A percentile compares a stretch with the other conserved stretches of the same genome.
phyloP scores from a whole-genome alignment of 768 basidiomycete species.

The Coprinellus micaceus region DNA sequence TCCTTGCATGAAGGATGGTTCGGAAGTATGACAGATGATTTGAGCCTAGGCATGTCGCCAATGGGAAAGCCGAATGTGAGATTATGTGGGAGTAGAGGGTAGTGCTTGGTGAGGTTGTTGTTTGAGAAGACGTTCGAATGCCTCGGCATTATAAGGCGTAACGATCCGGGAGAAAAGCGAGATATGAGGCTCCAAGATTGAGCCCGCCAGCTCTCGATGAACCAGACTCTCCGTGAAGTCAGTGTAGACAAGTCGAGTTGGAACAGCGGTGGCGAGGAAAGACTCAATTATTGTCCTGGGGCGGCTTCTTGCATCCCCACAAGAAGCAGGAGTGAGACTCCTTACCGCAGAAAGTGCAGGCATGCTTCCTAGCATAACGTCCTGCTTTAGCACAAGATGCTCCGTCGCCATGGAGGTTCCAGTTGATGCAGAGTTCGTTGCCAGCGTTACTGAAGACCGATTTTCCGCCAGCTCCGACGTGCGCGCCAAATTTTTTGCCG shows the following conservation, averaged over 20 bases:
- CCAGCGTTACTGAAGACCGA: not conserved
- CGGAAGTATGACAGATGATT: constrained; percentile 16
- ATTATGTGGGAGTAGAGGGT: constrained; percentile 27
- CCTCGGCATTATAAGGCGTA: constrained; percentile 27
- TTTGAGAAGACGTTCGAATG: constrained; percentile 22
- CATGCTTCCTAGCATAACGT: constrained; percentile 5
- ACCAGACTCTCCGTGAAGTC: not conserved
- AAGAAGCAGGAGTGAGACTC: constrained; percentile 22
- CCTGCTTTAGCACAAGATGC: not conserved
- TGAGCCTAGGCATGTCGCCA: constrained; percentile 25
- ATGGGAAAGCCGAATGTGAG: constrained; percentile 31
- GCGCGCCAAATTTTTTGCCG: not conserved
- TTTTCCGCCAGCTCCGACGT: not conserved
- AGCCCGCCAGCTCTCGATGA: constrained; percentile 13
- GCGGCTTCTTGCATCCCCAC: constrained; percentile 16
- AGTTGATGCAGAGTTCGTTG: not conserved
- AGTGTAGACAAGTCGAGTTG: constrained; percentile 15
- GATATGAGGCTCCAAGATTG: constrained; percentile 1
- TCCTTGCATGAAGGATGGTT: constrained; percentile 17
- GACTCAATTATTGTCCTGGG: not conserved
- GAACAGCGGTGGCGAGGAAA: constrained; percentile 11
- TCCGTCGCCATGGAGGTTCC: not conserved
- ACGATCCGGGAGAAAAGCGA: constrained; percentile 22
- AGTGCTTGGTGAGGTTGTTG: constrained; percentile 7
- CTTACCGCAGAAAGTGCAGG: constrained; percentile 22